Conservation (phyloP, 352 stramenopile genomes). For the Pythium oligandrum region DNA sequence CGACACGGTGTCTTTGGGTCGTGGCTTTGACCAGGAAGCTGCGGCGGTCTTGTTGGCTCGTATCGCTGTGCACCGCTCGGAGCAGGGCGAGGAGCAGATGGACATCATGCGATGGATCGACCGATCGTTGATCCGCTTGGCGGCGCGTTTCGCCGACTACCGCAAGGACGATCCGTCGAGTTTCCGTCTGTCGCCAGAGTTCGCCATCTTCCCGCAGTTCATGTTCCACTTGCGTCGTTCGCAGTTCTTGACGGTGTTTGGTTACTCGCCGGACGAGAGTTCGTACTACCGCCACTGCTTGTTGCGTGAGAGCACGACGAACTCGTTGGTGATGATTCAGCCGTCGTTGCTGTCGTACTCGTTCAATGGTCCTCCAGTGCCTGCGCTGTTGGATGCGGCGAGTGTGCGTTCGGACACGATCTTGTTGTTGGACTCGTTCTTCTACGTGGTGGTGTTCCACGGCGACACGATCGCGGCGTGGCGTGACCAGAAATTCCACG, state of each 20-base stretch:
- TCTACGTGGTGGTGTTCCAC: slow-evolving; percentile 99
- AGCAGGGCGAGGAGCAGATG: slow-evolving; percentile 81
- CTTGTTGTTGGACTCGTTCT: slow-evolving; percentile 99
- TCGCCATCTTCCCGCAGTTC: slow-evolving; percentile 99
- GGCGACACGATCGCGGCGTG: slow-evolving; percentile 99
- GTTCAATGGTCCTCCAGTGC: slow-evolving; percentile 89
- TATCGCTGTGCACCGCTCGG: slow-evolving; percentile 82
- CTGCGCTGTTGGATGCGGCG: slow-evolving; percentile 85
- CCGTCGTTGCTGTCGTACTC: slow-evolving; percentile 98
- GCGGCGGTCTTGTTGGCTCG: slow-evolving; percentile 95
- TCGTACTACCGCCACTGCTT: slow-evolving; percentile 96
- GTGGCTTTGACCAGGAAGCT: slow-evolving; percentile 98
- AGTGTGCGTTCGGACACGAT: slow-evolving; percentile 98
- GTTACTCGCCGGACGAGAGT: slow-evolving; percentile 98
- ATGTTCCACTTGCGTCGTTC: slow-evolving; percentile 99
- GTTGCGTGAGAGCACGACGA: slow-evolving; percentile 94
- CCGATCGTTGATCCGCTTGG: slow-evolving; percentile 97
- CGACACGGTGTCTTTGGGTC: slow-evolving; percentile 90
- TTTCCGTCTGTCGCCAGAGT: slow-evolving; percentile 96
- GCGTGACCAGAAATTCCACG: slow-evolving; percentile 95
- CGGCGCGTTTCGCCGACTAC: slow-evolving; percentile 99
- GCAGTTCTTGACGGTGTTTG: slow-evolving; percentile 99
- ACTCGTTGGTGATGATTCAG: slow-evolving; percentile 99
- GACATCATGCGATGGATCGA: slow-evolving; percentile 93
- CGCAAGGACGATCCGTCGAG: slow-evolving; percentile 95